These are phyloP conservation scores for Ceratocystis colombiana DNA, from an alignment of 2,329 filamentous ascomycete genomes.

Conservation along the genomic window DNA sequence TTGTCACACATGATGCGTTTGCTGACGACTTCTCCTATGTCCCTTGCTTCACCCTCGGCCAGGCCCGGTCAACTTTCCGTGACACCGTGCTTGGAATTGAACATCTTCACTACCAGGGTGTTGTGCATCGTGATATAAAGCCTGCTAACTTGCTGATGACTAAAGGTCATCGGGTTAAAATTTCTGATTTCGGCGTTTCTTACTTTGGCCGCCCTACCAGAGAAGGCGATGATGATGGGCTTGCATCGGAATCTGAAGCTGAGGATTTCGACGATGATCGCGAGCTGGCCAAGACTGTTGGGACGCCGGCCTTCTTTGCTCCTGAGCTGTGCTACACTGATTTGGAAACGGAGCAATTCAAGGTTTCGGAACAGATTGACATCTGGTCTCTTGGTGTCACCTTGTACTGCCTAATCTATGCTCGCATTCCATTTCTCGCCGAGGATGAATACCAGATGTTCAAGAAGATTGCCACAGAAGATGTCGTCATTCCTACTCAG, in stretches of 20 bases:
- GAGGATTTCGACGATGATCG: constrained; percentile 84
- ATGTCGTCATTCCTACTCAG: constrained; percentile 76
- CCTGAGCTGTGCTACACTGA: constrained; percentile 92
- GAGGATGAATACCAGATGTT: constrained; percentile 90
- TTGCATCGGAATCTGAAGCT: constrained; percentile 67
- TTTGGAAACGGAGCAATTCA: constrained; percentile 56
- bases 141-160: constrained; percentile 87
- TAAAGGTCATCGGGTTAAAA: constrained; percentile 78
- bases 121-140: constrained; percentile 77
- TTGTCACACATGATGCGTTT: constrained; percentile 50
- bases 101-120: constrained; percentile 80
- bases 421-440: constrained; percentile 83
- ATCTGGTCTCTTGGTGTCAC: constrained; percentile 96
- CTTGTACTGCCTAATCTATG: constrained; percentile 88
- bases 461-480: constrained; percentile 78
- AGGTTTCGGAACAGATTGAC: constrained; percentile 86
- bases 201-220: constrained; percentile 85
- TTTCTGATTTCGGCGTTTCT: constrained; percentile 96
- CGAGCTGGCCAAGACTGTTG: constrained; percentile 95
- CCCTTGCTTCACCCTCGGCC: constrained; percentile 77
- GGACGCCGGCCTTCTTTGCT: constrained; percentile 94
- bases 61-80: constrained; percentile 74
- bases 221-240: constrained; percentile 69
- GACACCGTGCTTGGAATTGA: constrained; percentile 90
- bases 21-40: constrained; percentile 89